phyloP scores from a whole-genome alignment of 257 asterid genomes.

The Lycium ferocissimum region DNA sequence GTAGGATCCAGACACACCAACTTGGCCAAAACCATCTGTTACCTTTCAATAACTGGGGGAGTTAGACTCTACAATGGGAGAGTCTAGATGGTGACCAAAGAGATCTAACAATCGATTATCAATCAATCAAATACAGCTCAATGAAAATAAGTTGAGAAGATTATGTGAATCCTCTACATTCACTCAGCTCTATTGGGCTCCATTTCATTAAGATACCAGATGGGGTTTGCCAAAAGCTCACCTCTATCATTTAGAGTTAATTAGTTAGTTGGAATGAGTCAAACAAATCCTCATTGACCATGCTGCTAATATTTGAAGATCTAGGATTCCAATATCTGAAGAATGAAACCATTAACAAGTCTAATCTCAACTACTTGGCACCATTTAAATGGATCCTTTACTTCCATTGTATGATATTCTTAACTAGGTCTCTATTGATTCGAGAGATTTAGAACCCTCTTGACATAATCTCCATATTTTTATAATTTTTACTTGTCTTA shows the following conservation, averaged over 20 bases:
- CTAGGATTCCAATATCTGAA: neutral
- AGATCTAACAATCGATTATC: neutral
- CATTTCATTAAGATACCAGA: neutral
- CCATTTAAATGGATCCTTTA: neutral
- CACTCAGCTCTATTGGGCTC: neutral
- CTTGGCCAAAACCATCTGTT: neutral
- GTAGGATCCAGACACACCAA: neutral
- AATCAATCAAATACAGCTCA: neutral
- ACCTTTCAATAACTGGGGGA: conserved; percentile 2
- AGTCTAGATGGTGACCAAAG: neutral
- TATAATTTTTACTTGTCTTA: too few species aligned
- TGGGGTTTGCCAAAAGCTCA: neutral
- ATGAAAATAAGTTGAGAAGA: neutral
- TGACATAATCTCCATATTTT: neutral
- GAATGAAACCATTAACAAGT: neutral
- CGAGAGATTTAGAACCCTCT: neutral
- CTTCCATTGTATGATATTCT: conserved; percentile 12
- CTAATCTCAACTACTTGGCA: neutral
- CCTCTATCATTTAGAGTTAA: neutral
- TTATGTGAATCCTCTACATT: neutral
- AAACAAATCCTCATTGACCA: neutral
- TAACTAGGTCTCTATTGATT: neutral
- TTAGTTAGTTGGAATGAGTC: neutral
- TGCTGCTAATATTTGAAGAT: neutral
- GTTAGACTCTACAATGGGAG: neutral